Evolutionary conservation across 2,329 filamentous ascomycete genomes (phyloP).

Genomic region (Scedosporium boydii): DNA sequence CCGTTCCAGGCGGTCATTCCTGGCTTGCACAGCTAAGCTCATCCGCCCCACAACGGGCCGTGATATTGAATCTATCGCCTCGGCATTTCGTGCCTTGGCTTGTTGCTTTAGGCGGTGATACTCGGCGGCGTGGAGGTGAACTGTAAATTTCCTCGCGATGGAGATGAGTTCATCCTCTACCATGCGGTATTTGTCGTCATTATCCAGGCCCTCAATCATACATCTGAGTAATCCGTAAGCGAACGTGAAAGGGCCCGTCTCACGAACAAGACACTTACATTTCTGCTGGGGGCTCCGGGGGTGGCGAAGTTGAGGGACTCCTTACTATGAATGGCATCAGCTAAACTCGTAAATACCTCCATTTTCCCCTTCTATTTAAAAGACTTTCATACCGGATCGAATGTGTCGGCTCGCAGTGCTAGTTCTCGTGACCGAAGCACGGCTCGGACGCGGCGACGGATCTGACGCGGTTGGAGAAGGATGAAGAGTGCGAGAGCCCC

Average conservation of each 20-base stretch:
- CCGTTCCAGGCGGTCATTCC: slow-evolving; percentile 22
- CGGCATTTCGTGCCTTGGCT: slow-evolving; percentile 44
- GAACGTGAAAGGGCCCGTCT: background rate
- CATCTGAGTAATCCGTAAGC: slow-evolving; percentile 25
- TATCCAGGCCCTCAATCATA: slow-evolving; percentile 54
- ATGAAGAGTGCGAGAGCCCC: background rate
- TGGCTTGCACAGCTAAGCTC: slow-evolving; percentile 24
- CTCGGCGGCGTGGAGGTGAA: slow-evolving; percentile 67
- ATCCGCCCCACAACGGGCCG: slow-evolving; percentile 37
- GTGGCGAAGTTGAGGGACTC: slow-evolving; percentile 41
- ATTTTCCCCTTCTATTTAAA: background rate
- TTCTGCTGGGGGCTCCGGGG: slow-evolving; percentile 36
- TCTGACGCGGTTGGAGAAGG: background rate
- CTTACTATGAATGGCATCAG: slow-evolving; percentile 9
- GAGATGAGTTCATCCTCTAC: slow-evolving; percentile 71
- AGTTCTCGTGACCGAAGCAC: background rate
- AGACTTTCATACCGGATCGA: background rate
- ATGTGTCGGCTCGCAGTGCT: background rate
- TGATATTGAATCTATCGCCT: slow-evolving; percentile 39
- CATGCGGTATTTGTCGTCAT: slow-evolving; percentile 72
- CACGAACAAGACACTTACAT: slow-evolving; percentile 21
- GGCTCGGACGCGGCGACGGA: background rate
- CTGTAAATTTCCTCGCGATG: slow-evolving; percentile 60
- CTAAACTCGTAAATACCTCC: background rate
- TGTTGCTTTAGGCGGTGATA: slow-evolving; percentile 57